Percentiles rank a stretch among this genome's conserved stretches.
These are phyloP conservation scores for Diutina catenulata DNA, from an alignment of 1,139 yeast genomes.

Conservation along the genomic window DNA sequence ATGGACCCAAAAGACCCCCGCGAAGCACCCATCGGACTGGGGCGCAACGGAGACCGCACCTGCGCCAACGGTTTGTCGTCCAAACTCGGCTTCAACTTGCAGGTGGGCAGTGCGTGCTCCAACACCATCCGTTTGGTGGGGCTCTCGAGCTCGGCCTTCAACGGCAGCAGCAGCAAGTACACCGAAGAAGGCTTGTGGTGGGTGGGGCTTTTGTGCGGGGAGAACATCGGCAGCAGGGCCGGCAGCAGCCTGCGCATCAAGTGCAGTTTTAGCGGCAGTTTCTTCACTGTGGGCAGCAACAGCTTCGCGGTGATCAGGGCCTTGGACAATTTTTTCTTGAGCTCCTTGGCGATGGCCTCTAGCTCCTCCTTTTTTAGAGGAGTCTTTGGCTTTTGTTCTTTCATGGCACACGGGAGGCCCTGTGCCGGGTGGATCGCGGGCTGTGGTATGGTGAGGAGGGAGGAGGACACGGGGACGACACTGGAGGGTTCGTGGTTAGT, in stretches of 20 bases:
- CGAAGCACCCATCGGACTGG: neutral
- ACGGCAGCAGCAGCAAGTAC: conserved; percentile 5
- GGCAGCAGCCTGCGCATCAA: conserved; percentile 10
- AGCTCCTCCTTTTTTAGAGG: conserved; percentile 35
- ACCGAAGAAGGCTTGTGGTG: neutral
- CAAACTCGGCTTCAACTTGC: neutral
- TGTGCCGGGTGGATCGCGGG: too few relatives aligned
- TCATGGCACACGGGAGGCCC: neutral
- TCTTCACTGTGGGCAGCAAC: conserved; percentile 11
- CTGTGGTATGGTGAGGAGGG: too few relatives aligned
- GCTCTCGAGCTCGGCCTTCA: neutral
- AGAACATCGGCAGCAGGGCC: conserved; percentile 12
- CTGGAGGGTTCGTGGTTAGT: too few relatives aligned
- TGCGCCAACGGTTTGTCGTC: neutral
- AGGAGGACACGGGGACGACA: too few relatives aligned
- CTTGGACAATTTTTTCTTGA: conserved; percentile 30
- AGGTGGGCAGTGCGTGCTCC: conserved; percentile 2
- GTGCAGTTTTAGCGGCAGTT: conserved; percentile 14
- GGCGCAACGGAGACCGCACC: neutral
- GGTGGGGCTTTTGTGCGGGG: conserved; percentile 3
- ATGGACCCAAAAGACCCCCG: neutral
- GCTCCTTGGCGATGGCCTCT: conserved; percentile 34
- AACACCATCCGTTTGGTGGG: conserved; percentile 5
- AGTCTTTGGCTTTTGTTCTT: conserved; percentile 19
- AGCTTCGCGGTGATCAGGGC: conserved; percentile 38